phyloP scores from a whole-genome alignment of 2,329 filamentous ascomycete genomes.

The Nannizzia gypsea region DNA sequence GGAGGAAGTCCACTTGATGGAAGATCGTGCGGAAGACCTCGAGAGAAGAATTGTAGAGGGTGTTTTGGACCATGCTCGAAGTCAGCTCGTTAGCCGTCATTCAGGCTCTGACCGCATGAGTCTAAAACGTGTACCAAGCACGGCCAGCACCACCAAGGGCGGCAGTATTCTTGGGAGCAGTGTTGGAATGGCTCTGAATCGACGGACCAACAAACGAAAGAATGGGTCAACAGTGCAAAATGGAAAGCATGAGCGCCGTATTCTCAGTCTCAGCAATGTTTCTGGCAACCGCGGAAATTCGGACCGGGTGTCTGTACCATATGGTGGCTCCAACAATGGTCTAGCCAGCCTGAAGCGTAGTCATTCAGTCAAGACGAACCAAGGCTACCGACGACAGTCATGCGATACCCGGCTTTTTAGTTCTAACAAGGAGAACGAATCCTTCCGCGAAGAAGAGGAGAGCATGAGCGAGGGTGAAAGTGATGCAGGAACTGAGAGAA shows the following conservation, averaged over 20 bases:
- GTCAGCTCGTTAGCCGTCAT: constrained; percentile 63
- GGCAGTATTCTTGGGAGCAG: constrained; percentile 30
- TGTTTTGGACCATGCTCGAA: constrained; percentile 86
- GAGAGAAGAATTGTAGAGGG: constrained; percentile 90
- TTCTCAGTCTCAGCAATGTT: constrained; percentile 84
- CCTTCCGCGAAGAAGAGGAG: constrained; percentile 53
- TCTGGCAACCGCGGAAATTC: constrained; percentile 50
- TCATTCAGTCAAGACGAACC: constrained; percentile 58
- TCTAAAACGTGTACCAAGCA: constrained; percentile 41
- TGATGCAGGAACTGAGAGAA: constrained; percentile 39
- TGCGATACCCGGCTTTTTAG: constrained; percentile 47
- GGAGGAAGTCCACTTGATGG: constrained; percentile 86
- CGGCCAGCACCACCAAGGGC: constrained; percentile 32
- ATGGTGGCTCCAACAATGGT: constrained; percentile 24
- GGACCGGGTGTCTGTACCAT: constrained; percentile 23
- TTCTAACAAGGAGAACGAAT: constrained; percentile 51
- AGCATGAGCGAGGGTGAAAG: constrained; percentile 34
- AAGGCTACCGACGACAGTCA: constrained; percentile 52
- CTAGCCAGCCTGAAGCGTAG: constrained; percentile 58
- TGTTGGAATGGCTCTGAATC: constrained; percentile 40
- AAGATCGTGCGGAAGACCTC: constrained; percentile 71
- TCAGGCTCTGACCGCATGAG: constrained; percentile 43
- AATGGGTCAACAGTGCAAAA: constrained; percentile 31
- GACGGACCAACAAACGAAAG: constrained; percentile 37
- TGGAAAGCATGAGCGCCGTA: constrained; percentile 50